Evolutionary conservation across 2,329 filamentous ascomycete species (phyloP), one percentile per base, ranked within the genome.

Genomic region (Cladophialophora immunda): DNA sequence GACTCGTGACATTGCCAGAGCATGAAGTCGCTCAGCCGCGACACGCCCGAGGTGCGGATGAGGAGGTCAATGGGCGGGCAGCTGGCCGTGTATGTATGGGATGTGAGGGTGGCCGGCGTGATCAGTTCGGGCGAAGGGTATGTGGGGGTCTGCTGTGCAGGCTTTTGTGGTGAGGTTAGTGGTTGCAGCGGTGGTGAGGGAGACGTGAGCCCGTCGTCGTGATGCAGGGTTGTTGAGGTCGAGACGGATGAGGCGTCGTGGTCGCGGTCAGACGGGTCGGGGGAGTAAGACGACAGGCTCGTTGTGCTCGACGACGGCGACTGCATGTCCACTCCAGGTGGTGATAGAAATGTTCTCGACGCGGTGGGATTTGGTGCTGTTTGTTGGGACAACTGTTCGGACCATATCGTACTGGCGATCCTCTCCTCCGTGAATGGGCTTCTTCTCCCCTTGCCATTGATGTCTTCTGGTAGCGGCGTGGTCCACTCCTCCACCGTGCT

Each of bases 1-100:
- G 94, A 85, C 76, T 97, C 88, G 76, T 98, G 94, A 74, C 92
- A 95, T 80, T 99, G 95, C 95, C 95, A 99, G 36, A 99, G 88
- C 94, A 99, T 95, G 75, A 98, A 99, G 78, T 99, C 95, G 76
- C 93, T 97, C 66, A 99, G 83, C 57, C 95, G 87, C 78, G 94
- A 91, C 15, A 99, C 95, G 30, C 94, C 94, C 69, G 93, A 97
- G 4, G 95, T 99, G 58, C 95, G 89, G 58, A 99, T 86, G 62
- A 99, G 89, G 13, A 99, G 85, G 76, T 99, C 95, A 50, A 98
- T 82, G 0, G 95, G 95, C 17, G 95, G 95, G 69, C 92, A 90
- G 61, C 89, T 88, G 57, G 90, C 87, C 3, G 94, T 98, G 80
- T 97, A 95, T 81, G 96, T 92, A 80, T 97, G 93, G 68, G 89